Base-by-base conservation (phyloP, 345 rosid species). In the Camelina sativa region DNA sequence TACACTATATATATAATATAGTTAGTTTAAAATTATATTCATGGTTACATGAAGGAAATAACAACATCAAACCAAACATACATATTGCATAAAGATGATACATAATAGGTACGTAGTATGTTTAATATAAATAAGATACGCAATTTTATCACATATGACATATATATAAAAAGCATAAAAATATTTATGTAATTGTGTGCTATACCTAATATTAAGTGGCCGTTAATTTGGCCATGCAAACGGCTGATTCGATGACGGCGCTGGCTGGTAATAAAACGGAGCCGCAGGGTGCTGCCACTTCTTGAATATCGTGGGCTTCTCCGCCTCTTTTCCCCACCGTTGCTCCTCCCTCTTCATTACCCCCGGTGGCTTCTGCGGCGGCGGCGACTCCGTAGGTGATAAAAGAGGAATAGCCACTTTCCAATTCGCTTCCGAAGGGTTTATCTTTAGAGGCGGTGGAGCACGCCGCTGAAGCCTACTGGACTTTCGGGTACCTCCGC, bases 201-300 rank as follows among this genome's bases (percentile, higher is more conserved):
- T 52, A 51, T 63, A 68, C 69, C 74, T 75, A 67, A 44, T 68
- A n/a, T 53, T 67, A 50, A 43, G 32, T 17, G 50, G 22, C 69
- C 57, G n/a, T 58, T 71, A 71, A 19, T 71, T 77, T 46, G 80
- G 80, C 80, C 80, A 77, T 64, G 85, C 83, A 58, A 91, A 86
- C 5, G 88, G 76, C 34, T 86, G 85, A 55, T 62, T 76, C 37
- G 81, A 77, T 30, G 83, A 60, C 4, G 79, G 53, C 20, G 84
- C 62, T 65, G 89, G 62, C 57, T 91, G 87, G 78, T 79, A 83
- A 25, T 82, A 78, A 61, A 93, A 86, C 34, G 98, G 94, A n/a
- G 92, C 90, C 41, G 97, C 98, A 40, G 98, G 97, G 30, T 93
- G 96, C 71, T 91, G 96, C 98, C 98, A 94, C 82, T 83, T 89